A percentile compares a stretch with the other conserved stretches of the same genome.
Evolutionary conservation across 306 rosid species (phyloP).

Genomic region (Fagus sylvatica): DNA sequence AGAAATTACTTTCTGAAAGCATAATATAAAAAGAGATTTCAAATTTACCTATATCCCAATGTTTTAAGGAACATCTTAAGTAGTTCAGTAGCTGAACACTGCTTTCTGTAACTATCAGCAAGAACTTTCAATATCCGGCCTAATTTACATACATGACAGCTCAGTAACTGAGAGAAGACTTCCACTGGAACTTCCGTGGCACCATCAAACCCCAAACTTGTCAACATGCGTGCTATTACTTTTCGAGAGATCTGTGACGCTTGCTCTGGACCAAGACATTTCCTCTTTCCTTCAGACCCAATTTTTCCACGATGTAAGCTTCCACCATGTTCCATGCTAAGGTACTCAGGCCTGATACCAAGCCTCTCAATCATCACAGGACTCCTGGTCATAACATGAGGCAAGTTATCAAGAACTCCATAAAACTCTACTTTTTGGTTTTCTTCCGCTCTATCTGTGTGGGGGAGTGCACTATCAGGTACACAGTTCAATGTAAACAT

Average conservation of each 20-base stretch:
- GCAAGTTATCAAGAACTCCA: constrained; percentile 76
- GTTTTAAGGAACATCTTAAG: constrained; percentile 89
- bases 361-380: constrained; percentile 81
- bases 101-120: constrained; percentile 79
- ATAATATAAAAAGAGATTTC: not conserved
- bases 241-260: constrained; percentile 61
- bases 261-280: constrained; percentile 60
- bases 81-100: constrained; percentile 78
- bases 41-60: constrained; percentile 67
- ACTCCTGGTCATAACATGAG: constrained; percentile 55
- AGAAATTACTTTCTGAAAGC: not conserved
- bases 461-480: constrained; percentile 83
- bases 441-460: constrained; percentile 40
- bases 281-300: constrained; percentile 58
- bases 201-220: constrained; percentile 72
- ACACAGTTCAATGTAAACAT: constrained; percentile 69
- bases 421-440: constrained; percentile 45
- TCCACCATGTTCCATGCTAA: constrained; percentile 62
- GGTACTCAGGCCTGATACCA: constrained; percentile 67
- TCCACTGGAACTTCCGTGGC: constrained; percentile 76
- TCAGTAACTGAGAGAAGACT: constrained; percentile 73
- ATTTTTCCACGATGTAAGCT: constrained; percentile 44
- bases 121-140: constrained; percentile 75
- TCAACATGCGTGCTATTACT: constrained; percentile 63
- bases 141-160: constrained; percentile 59